These are phyloP conservation scores for Saccharomycopsis sp. DNA, from an alignment of 805 yeast species.

Conservation along the genomic window DNA sequence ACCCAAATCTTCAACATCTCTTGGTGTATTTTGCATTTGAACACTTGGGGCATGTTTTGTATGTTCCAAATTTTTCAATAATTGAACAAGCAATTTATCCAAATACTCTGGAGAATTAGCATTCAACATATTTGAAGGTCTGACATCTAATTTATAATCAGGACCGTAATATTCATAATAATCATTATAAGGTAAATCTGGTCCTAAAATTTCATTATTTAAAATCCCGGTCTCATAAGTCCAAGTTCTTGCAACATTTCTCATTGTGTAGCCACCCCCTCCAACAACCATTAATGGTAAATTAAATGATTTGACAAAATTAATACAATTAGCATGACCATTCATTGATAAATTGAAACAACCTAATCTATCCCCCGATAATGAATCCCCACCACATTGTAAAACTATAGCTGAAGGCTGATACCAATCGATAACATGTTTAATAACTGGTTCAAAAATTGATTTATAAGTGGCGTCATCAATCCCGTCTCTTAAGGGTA, in stretches of 20 bases:
- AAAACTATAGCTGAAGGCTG: constrained; percentile 96
- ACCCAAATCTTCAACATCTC: constrained; percentile 79
- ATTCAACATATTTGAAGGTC: constrained; percentile 94
- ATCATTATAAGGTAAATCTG: constrained; percentile 87
- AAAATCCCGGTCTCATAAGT: constrained; percentile 86
- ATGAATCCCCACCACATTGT: constrained; percentile 97
- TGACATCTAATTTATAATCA: constrained; percentile 87
- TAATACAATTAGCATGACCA: constrained; percentile 95
- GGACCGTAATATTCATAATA: constrained; percentile 98
- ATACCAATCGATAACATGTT: constrained; percentile 71
- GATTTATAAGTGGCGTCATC: constrained; percentile 78
- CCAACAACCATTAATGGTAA: constrained; percentile 92
- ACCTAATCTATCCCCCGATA: constrained; percentile 93
- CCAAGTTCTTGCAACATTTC: constrained; percentile 96
- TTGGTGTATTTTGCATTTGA: constrained; percentile 83
- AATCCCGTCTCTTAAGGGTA: constrained; percentile 91
- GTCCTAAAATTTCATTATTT: constrained; percentile 68
- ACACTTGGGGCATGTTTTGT: constrained; percentile 98
- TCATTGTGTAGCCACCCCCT: constrained; percentile 97
- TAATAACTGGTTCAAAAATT: constrained; percentile 82
- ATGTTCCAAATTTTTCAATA: constrained; percentile 70
- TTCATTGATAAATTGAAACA: constrained; percentile 88
- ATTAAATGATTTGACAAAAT: constrained; percentile 76
- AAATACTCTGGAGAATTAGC: constrained; percentile 91
- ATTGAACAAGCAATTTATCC: constrained; percentile 73